These are phyloP conservation scores for Mucor piriformis DNA, from an alignment of 371 early-diverging fungal genomes.

Conservation along the genomic window DNA sequence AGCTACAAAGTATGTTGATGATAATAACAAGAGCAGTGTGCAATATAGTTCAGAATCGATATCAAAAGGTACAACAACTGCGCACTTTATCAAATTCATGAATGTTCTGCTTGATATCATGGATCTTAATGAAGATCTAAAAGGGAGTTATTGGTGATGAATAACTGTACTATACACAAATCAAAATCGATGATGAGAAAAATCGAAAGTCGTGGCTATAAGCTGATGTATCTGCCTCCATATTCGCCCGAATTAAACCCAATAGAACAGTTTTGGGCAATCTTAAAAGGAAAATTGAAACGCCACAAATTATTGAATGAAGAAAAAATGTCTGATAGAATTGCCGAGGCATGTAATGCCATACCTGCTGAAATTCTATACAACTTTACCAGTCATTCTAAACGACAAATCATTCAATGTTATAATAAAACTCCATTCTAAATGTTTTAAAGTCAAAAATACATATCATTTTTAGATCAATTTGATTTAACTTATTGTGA, in stretches of 20 bases:
- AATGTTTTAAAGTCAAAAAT: conserved; percentile 17
- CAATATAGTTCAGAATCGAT: conserved; percentile 12
- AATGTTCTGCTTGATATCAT: conserved; percentile 19
- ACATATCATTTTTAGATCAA: conserved; percentile 17
- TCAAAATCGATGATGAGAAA: conserved; percentile 16
- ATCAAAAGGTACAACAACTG: conserved; percentile 20
- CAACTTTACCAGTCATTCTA: conserved; percentile 13
- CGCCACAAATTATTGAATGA: conserved; percentile 19
- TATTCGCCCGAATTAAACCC: conserved; percentile 25
- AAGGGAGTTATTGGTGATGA: conserved; percentile 16
- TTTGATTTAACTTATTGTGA: conserved; percentile 16
- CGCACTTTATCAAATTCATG: conserved; percentile 18
- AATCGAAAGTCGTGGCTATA: conserved; percentile 17
- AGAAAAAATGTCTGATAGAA: conserved; percentile 18
- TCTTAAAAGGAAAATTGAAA: conserved; percentile 21
- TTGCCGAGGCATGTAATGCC: conserved; percentile 11
- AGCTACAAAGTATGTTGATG: conserved; percentile 21
- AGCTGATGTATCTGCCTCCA: conserved; percentile 21
- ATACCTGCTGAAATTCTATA: conserved; percentile 15
- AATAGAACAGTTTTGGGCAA: conserved; percentile 23
- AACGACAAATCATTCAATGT: conserved; percentile 18
- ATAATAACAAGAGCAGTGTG: conserved; percentile 1
- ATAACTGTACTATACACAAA: conserved; percentile 20
- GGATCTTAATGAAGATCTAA: conserved; percentile 20
- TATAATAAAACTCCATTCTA: conserved; percentile 23